phyloP scores from a whole-genome alignment of 2,329 filamentous ascomycete genomes.

The Dendryphion nanum region DNA sequence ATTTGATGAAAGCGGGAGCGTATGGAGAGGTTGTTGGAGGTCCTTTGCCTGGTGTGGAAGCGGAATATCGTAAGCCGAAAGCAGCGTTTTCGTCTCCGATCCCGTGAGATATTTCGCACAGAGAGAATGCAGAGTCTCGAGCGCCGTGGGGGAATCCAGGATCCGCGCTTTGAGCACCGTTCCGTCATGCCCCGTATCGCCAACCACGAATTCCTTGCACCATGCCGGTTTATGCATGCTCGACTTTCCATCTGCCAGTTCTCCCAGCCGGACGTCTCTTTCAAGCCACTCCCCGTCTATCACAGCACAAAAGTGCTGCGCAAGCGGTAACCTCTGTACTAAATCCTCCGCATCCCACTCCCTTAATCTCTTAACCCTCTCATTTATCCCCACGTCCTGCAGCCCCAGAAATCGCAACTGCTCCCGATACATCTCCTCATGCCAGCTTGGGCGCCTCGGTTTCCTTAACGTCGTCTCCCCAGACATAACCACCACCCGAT shows the following conservation, averaged over 20 bases:
- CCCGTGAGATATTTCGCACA: constrained; percentile 16
- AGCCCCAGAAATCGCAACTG: constrained; percentile 20
- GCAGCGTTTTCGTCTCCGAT: constrained; percentile 14
- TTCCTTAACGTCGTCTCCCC: constrained; percentile 30
- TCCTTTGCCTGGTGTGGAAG: constrained; percentile 2
- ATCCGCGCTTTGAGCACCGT: constrained; percentile 28
- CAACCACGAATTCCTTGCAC: constrained; percentile 48
- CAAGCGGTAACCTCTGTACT: constrained; percentile 19
- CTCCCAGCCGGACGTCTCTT: constrained; percentile 13
- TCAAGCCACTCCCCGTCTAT: constrained; percentile 25
- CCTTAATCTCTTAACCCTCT: constrained; percentile 13
- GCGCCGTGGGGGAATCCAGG: constrained; percentile 24
- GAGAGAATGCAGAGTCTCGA: constrained; percentile 12
- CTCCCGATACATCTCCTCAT: constrained; percentile 23
- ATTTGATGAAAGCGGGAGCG: constrained; percentile 16
- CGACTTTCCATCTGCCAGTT: constrained; percentile 13
- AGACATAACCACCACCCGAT: constrained; percentile 30
- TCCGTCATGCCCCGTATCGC: constrained; percentile 47
- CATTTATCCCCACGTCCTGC: constrained; percentile 6
- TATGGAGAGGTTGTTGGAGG: constrained; percentile 26
- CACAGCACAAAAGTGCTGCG: constrained; percentile 23
- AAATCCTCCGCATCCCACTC: constrained; percentile 19
- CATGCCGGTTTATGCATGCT: constrained; percentile 41
- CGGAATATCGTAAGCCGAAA: constrained; percentile 40
- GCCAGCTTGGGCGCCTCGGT: constrained; percentile 23